Conservation (phyloP, 805 yeast species). For the Wickerhamomyces kurtzmanii region DNA sequence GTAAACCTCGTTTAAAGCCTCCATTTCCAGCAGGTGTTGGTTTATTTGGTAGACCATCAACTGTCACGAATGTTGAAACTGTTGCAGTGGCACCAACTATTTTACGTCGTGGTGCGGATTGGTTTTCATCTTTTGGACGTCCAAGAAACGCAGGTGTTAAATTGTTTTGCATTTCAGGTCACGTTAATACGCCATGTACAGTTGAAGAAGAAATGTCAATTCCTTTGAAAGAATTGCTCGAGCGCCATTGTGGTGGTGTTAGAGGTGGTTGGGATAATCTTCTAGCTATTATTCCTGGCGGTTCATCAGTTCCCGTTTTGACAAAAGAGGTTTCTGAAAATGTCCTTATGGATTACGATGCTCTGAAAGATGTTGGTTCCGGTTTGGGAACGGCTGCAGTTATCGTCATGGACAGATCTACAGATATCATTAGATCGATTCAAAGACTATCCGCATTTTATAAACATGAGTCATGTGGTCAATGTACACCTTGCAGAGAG, state of each 20-base stretch:
- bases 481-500: conserved; percentile 92
- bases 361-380: conserved; percentile 74
- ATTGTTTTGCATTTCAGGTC: conserved; percentile 81
- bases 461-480: conserved; percentile 91
- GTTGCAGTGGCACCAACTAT: conserved; percentile 88
- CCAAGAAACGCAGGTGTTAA: conserved; percentile 80
- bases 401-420: conserved; percentile 80
- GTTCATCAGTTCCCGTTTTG: conserved; percentile 79
- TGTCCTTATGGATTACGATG: conserved; percentile 82
- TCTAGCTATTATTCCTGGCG: conserved; percentile 84
- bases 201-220: conserved; percentile 93
- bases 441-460: conserved; percentile 79
- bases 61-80: conserved; percentile 87
- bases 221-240: conserved; percentile 72
- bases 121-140: conserved; percentile 81
- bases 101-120: conserved; percentile 78
- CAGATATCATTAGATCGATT: conserved; percentile 78
- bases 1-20: conserved; percentile 89
- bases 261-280: conserved; percentile 91
- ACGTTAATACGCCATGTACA: conserved; percentile 87
- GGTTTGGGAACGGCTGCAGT: conserved; percentile 93
- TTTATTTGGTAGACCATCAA: conserved; percentile 81
- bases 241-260: conserved; percentile 85
- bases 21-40: conserved; percentile 96
- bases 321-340: conserved; percentile 57